Conservation (phyloP, 2,329 filamentous ascomycete genomes). For the Penicillium sp. region DNA sequence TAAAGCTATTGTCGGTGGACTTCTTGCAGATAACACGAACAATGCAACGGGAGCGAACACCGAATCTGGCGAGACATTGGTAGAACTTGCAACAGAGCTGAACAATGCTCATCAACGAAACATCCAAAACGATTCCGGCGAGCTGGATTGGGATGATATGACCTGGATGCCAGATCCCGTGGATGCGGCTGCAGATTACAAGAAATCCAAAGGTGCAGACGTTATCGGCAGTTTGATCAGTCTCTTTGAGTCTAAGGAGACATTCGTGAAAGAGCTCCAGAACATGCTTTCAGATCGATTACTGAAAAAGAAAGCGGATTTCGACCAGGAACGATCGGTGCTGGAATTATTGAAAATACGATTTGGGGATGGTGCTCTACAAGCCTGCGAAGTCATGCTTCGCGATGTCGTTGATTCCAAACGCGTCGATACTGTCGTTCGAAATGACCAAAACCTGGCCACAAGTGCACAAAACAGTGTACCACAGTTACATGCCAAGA, state of each 20-base stretch:
- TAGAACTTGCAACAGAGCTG: slow-evolving; percentile 54
- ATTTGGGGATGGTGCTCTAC: slow-evolving; percentile 79
- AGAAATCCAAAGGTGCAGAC: slow-evolving; percentile 81
- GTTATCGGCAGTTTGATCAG: slow-evolving; percentile 87
- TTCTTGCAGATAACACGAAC: slow-evolving; percentile 53
- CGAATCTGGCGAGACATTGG: slow-evolving; percentile 40
- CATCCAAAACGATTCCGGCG: slow-evolving; percentile 51
- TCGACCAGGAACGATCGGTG: slow-evolving; percentile 76
- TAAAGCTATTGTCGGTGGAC: slow-evolving; percentile 60
- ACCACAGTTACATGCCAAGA: slow-evolving; percentile 68
- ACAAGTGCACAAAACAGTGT: too few relatives aligned
- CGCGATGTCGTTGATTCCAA: slow-evolving; percentile 83
- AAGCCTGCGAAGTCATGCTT: slow-evolving; percentile 96
- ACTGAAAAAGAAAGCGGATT: slow-evolving; percentile 60
- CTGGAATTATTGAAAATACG: slow-evolving; percentile 82
- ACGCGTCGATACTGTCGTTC: slow-evolving; percentile 65
- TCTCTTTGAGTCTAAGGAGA: slow-evolving; percentile 81
- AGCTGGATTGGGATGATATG: slow-evolving; percentile 88
- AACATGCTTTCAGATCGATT: slow-evolving; percentile 82
- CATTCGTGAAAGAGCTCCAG: slow-evolving; percentile 93
- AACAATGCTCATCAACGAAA: slow-evolving; percentile 38
- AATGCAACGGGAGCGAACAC: slow-evolving; percentile 25
- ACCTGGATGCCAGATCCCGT: slow-evolving; percentile 89
- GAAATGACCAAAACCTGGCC: slow-evolving; percentile 46
- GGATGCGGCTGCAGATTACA: slow-evolving; percentile 89